Base-by-base conservation (phyloP, 2,329 filamentous ascomycete genomes). In the Neurospora crassa region DNA sequence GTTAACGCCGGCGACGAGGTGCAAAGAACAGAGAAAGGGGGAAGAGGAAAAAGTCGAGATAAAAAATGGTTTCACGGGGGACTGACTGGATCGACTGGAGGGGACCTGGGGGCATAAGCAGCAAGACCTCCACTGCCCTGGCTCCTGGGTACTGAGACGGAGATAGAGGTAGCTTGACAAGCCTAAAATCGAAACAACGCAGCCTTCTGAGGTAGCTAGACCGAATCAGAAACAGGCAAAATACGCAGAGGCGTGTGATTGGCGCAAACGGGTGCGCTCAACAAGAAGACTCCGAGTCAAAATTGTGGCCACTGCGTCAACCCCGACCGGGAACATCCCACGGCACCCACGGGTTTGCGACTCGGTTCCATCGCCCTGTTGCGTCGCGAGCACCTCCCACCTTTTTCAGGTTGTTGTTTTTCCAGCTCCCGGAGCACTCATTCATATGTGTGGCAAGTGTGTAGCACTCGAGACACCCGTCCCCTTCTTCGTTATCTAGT, bases 151-250 rank as follows among this genome's bases (percentile, higher is more conserved):
- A 63, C 53, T 63, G 24, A 24, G 53, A 29, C 29, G 29, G 29
- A 63, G 53, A 34, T 63, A 63, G 29, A 63, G 53, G 18, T 63
- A 63, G 53, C 53, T 34, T 63, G 53, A 63, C 53, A 63, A 24
- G 47, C 47, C 47, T 8, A 24, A 59, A 59, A 59, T 59, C 47
- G 24, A 59, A 29, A 63, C 53, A 63, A 63, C 53, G 16, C 53
- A 63, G 53, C 53, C 53, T 34, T 34, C 53, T 63, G 24, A 63
- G 29, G 53, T 14, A 34, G 53, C 53, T 63, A 63, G 53, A 63
- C 53, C 24, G 24, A 77, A 77, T 76, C 70, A 74, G 34, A 16
- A 24, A 2, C 5, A 11, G 3, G 40, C 71, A 69, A 74, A 73
- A 73, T 43, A 70, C 69, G 63, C 75, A 59, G 37, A n/a, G 7